A percentile compares a stretch with the other conserved stretches of the same genome.
These are phyloP conservation scores for Fusarium anthophilum DNA, from an alignment of 2,329 filamentous ascomycete genomes.

Conservation along the genomic window DNA sequence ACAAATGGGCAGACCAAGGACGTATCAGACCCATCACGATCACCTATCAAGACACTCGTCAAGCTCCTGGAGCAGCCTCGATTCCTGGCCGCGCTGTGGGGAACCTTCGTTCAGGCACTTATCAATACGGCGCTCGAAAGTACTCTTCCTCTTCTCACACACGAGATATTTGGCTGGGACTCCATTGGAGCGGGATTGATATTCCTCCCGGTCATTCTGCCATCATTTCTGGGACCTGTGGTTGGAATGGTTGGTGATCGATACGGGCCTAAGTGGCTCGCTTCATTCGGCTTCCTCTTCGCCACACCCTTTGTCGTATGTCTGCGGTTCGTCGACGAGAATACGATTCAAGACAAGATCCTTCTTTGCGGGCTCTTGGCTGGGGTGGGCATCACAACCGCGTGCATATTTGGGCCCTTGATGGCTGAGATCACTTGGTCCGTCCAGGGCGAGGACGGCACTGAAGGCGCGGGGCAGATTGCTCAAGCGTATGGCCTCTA, in stretches of 20 bases:
- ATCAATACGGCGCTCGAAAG: conserved; percentile 48
- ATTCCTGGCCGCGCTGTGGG: conserved; percentile 48
- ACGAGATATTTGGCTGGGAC: conserved; percentile 45
- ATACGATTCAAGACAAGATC: conserved; percentile 44
- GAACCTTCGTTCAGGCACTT: conserved; percentile 47
- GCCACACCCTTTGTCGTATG: conserved; percentile 48
- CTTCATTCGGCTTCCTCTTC: conserved; percentile 46
- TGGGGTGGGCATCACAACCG: conserved; percentile 44
- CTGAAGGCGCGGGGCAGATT: conserved; percentile 41
- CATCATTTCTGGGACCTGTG: conserved; percentile 45
- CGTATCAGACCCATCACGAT: not conserved
- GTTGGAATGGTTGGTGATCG: conserved; percentile 46
- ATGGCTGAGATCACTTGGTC: conserved; percentile 51
- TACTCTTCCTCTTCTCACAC: conserved; percentile 47
- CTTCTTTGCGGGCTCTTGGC: conserved; percentile 47
- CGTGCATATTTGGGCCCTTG: conserved; percentile 47
- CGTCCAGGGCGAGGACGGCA: conserved; percentile 36
- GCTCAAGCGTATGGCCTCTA: conserved; percentile 50
- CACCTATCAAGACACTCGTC: conserved; percentile 38
- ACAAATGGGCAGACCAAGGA: not conserved
- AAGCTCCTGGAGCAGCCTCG: conserved; percentile 44
- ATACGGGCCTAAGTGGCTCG: conserved; percentile 49
- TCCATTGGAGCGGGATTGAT: conserved; percentile 48
- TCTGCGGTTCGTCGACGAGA: conserved; percentile 46
- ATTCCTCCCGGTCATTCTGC: conserved; percentile 48